phyloP scores from a whole-genome alignment of 139 green algal genomes.

The Volvox africanus region DNA sequence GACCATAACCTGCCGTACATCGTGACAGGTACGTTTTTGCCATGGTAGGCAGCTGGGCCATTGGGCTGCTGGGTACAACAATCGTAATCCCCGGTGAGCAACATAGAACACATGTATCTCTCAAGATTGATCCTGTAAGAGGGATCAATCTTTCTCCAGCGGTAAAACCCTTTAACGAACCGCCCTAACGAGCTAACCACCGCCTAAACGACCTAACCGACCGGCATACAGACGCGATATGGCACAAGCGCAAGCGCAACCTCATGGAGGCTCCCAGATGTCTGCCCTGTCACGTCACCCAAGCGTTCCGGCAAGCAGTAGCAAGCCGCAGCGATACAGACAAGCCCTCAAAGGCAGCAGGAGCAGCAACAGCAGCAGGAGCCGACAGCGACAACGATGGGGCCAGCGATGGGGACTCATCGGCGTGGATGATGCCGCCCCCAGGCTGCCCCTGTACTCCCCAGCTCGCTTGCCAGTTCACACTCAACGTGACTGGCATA shows the following conservation, averaged over 20 bases:
- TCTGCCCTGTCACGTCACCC: constrained; percentile 25
- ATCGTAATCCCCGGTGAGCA: too few species aligned
- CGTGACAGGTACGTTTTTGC: neutral
- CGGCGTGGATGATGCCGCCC: neutral
- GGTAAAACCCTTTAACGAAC: neutral
- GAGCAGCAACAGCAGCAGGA: neutral
- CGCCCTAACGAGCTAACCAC: neutral
- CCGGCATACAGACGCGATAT: constrained; percentile 20
- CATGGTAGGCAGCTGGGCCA: too few species aligned
- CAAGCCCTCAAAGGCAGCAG: neutral
- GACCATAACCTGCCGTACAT: constrained; percentile 40
- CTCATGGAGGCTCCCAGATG: constrained; percentile 27
- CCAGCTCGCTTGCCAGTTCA: constrained; percentile 35
- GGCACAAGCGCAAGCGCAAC: constrained; percentile 38
- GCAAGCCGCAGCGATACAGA: neutral
- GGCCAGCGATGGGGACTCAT: too few species aligned
- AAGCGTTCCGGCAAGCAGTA: neutral
- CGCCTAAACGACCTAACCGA: too few species aligned
- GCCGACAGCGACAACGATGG: neutral
- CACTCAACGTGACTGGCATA: constrained; percentile 32
- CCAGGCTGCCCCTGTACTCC: constrained; percentile 35
- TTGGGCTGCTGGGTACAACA: too few species aligned
- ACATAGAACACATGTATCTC: neutral
- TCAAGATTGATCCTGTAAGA: too few species aligned
- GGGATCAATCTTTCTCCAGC: neutral